Evolutionary conservation across 495 filamentous ascomycete species (phyloP), one percentile per base, ranked within the genome.

Genomic region (Podospora australis): DNA sequence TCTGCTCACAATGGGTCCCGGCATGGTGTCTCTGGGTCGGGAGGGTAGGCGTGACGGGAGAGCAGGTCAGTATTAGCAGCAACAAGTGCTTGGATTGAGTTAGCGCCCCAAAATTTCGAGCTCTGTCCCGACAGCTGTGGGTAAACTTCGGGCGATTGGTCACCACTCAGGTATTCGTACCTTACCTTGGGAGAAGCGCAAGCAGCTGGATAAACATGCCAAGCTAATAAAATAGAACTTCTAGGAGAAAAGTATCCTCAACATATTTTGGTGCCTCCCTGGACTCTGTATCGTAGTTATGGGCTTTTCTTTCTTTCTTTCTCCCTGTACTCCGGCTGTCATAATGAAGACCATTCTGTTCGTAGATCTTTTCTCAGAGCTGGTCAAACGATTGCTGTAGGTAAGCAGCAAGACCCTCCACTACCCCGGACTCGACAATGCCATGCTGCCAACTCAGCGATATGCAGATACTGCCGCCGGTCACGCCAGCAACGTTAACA

Each of bases 401-500:
- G 39, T 70, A 67, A 3, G 29, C 29, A 3, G 48, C 46, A 13
- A 71, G n/a, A 4, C 45, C 56, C 6, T 65, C 58, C 6, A 52
- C 58, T 10, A 64, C n/a, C 10, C 44, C 44, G 4, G 6, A 11
- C 3, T 64, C 55, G 3, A 70, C 52, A 9, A 59, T 53, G 11
- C 50, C 54, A 19, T 67, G 63, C 44, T 64, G 62, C 66, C 64
- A 69, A 20, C 50, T 54, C 35, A 59, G 35, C 2, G 54, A 49
- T 17, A 71, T 42, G 16, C 49, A 55, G 4, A 70, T 25, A 7
- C 57, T 50, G 6, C 52, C 56, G 2, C 49, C 53, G 29, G 46
- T 47, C 9, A 66, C 61, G 1, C 65, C 54, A 1, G 63, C 52
- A 6, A 64, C 58, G 36, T 57, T 66, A 20, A 68, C 29, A 9